A percentile compares a stretch with the other conserved stretches of the same genome.
These are phyloP conservation scores for Cinnamomum chago DNA, from an alignment of 164 flowering plant genomes.

Conservation along the genomic window DNA sequence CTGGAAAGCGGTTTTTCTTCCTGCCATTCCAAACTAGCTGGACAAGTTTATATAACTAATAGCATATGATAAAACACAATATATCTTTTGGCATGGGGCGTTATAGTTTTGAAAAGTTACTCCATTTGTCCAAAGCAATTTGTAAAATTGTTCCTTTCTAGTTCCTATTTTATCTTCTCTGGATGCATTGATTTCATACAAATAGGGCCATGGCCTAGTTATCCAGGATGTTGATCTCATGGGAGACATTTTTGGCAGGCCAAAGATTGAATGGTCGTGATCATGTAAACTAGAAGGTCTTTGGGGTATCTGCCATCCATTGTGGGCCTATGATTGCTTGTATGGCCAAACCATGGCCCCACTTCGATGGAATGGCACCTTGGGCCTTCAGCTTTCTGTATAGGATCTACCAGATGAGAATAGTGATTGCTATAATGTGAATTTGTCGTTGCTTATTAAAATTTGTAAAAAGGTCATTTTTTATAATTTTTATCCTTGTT, in stretches of 20 bases:
- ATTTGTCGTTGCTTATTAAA: too few relatives aligned
- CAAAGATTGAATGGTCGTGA: not conserved
- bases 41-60: too few relatives aligned
- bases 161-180: not conserved
- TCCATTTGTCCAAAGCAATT: not conserved
- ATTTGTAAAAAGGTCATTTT: too few relatives aligned
- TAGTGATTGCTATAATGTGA: too few relatives aligned
- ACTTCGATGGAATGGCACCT: too few relatives aligned
- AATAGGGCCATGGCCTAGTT: not conserved
- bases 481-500: not conserved
- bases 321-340: not conserved
- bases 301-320: not conserved
- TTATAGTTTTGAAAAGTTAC: not conserved
- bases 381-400: too few relatives aligned
- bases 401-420: too few relatives aligned
- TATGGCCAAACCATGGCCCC: not conserved
- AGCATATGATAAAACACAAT: too few relatives aligned
- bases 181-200: not conserved
- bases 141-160: not conserved
- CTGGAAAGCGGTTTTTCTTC: too few relatives aligned
- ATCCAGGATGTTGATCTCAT: not conserved
- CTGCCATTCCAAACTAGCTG: not conserved
- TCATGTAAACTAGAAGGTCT: not conserved
- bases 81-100: not conserved
- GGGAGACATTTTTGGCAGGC: not conserved